phyloP scores from a whole-genome alignment of 2,329 filamentous ascomycete species.

The Diplodia corticola region DNA sequence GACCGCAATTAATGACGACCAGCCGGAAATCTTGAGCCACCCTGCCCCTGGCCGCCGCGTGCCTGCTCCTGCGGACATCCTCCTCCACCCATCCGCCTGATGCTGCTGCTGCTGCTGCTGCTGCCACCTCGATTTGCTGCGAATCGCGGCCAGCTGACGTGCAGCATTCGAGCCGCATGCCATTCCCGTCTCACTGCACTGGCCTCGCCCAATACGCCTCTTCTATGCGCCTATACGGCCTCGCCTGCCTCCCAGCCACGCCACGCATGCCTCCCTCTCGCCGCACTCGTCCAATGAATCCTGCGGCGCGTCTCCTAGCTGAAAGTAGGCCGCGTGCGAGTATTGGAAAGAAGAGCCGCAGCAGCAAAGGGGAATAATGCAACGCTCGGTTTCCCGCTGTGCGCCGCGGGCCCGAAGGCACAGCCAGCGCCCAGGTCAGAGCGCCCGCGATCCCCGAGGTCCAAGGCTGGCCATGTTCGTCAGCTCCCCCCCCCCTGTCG shows the following conservation, averaged over 20 bases:
- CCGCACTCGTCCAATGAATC: not conserved
- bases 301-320: not conserved
- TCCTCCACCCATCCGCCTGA: not conserved
- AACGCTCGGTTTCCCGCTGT: slow-evolving; percentile 1
- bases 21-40: not conserved
- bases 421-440: not conserved
- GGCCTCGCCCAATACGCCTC: not conserved
- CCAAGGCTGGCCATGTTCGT: not conserved
- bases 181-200: not conserved
- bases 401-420: slow-evolving; percentile 10
- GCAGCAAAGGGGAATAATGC: not conserved
- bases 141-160: slow-evolving; percentile 1
- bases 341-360: not conserved
- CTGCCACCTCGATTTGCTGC: not conserved
- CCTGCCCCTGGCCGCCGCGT: too few relatives aligned
- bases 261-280: not conserved
- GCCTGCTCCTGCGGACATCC: not conserved
- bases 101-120: not conserved
- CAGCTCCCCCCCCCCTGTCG: not conserved
- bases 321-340: not conserved
- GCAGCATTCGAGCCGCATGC: not conserved
- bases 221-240: not conserved
- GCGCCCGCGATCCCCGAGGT: not conserved
- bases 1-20: slow-evolving; percentile 6
- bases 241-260: not conserved